Evolutionary conservation across 1,139 yeast species (phyloP).

Genomic region (Kodamaea sp.): DNA sequence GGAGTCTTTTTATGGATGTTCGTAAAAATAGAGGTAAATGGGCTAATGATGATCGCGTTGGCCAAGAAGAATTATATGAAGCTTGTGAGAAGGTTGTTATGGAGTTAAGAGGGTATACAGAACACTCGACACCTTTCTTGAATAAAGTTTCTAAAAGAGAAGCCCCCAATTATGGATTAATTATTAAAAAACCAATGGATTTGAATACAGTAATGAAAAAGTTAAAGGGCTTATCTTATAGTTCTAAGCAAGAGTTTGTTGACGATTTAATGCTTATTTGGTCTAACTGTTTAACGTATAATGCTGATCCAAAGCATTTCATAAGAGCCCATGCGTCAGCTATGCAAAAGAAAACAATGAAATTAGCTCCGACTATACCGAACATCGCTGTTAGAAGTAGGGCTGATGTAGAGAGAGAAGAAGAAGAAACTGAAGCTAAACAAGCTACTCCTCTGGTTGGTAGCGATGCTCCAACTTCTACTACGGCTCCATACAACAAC

Average conservation of each 20-base stretch:
- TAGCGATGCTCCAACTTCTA: conserved; percentile 7
- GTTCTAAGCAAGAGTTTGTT: conserved; percentile 82
- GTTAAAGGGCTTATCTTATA: conserved; percentile 74
- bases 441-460: conserved; percentile 30
- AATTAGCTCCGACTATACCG: conserved; percentile 80
- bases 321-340: conserved; percentile 90
- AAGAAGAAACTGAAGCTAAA: conserved; percentile 33
- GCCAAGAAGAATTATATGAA: conserved; percentile 96
- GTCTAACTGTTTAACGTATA: conserved; percentile 89
- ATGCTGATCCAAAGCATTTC: conserved; percentile 93
- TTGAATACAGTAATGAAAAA: conserved; percentile 91
- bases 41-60: conserved; percentile 92
- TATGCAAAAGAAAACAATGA: conserved; percentile 85
- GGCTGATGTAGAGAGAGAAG: conserved; percentile 83
- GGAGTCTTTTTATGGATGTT: conserved; percentile 85
- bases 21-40: conserved; percentile 94
- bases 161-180: conserved; percentile 91
- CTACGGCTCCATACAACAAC: conserved; percentile 1
- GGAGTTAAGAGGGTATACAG: conserved; percentile 88
- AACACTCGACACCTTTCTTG: conserved; percentile 93
- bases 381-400: conserved; percentile 78
- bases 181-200: conserved; percentile 95
- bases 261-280: conserved; percentile 93
- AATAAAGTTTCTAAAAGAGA: conserved; percentile 94
- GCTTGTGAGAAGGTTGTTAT: conserved; percentile 93